Evolutionary conservation across 352 stramenopile genomes (phyloP).

Genomic region (Phytopythium sindhum): DNA sequence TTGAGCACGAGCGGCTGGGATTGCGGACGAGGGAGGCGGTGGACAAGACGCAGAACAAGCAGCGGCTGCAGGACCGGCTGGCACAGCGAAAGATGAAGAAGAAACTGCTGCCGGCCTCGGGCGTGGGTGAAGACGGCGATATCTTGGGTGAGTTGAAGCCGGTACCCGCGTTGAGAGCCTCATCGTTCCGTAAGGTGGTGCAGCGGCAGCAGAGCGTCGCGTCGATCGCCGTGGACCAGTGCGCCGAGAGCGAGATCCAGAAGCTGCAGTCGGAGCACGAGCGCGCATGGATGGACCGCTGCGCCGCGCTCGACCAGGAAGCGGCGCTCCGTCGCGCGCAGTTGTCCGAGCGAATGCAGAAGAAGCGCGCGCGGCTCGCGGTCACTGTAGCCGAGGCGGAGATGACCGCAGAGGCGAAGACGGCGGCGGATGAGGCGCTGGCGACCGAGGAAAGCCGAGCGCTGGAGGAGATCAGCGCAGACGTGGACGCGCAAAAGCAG

Average conservation of each 20-base stretch:
- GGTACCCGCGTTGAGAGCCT: neutral
- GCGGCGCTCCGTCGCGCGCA: conserved; percentile 22
- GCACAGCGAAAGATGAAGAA: conserved; percentile 21
- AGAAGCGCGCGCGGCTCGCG: conserved; percentile 16
- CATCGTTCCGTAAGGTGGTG: neutral
- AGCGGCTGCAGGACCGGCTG: conserved; percentile 24
- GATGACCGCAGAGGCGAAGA: neutral
- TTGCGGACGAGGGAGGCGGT: conserved; percentile 1
- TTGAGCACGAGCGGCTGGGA: conserved; percentile 3
- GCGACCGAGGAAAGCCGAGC: conserved; percentile 16
- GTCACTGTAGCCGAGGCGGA: neutral
- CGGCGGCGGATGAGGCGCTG: neutral
- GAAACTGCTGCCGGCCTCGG: conserved; percentile 1
- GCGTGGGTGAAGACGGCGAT: neutral
- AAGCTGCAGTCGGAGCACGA: conserved; percentile 26
- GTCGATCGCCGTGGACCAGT: conserved; percentile 7
- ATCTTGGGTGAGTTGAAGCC: neutral
- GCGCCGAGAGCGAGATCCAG: conserved; percentile 22
- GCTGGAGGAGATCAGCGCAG: conserved; percentile 18
- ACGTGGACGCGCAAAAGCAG: conserved; percentile 17
- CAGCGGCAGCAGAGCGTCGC: conserved; percentile 2
- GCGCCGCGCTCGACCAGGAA: conserved; percentile 22
- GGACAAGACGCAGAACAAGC: conserved; percentile 5
- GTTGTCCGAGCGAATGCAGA: conserved; percentile 25
- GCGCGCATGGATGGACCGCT: conserved; percentile 19